phyloP scores from a whole-genome alignment of 306 rosid species.

The Prinsepia uniflora region DNA sequence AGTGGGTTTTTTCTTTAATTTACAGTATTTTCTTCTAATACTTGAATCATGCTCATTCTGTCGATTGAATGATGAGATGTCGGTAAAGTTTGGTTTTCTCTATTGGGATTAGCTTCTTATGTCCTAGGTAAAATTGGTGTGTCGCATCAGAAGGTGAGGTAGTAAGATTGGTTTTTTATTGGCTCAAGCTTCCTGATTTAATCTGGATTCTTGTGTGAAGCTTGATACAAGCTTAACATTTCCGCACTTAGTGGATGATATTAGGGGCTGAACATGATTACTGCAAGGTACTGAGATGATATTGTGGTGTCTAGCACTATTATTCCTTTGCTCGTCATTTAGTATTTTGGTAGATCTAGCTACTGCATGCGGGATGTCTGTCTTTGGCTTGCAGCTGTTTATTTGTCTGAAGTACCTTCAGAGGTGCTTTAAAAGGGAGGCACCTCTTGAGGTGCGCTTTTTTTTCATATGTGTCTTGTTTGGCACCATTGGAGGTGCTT shows the following conservation, averaged over 20 bases:
- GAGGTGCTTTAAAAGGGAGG: too few species aligned
- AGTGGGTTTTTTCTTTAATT: constrained; percentile 13
- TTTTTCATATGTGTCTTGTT: too few species aligned
- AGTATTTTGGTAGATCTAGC: neutral
- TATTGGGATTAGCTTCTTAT: neutral
- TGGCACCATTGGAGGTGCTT: too few species aligned
- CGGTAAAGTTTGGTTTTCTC: neutral
- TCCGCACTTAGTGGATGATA: constrained; percentile 2
- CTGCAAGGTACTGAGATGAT: neutral
- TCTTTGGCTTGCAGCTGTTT: neutral
- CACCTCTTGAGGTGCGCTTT: too few species aligned
- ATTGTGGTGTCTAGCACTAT: neutral
- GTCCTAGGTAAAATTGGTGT: neutral
- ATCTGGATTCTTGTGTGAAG: neutral
- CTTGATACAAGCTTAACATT: neutral
- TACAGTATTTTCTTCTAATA: constrained; percentile 6
- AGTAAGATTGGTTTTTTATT: neutral
- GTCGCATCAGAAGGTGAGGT: neutral
- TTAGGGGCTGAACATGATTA: neutral
- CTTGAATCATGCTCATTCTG: neutral
- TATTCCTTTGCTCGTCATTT: neutral
- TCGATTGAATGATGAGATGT: neutral
- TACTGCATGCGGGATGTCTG: neutral
- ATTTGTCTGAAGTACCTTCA: neutral
- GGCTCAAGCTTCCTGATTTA: neutral